Evolutionary conservation across 805 yeast genomes (phyloP), one percentile per base, ranked within the genome.

Genomic region (Teunomyces tritomae): DNA sequence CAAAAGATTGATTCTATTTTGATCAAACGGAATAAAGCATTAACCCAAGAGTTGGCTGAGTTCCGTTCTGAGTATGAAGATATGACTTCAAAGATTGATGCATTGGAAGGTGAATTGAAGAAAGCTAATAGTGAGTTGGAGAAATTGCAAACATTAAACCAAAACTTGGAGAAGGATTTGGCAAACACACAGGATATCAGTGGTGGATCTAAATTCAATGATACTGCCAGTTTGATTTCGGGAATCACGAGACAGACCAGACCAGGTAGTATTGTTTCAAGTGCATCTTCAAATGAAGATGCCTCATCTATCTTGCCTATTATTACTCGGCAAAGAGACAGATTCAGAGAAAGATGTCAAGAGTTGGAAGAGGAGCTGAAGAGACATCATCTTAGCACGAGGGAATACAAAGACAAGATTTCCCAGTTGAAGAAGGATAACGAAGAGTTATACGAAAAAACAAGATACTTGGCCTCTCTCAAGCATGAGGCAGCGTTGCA

Each of bases 241-340:
- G 84, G 85, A 4, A 70, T 73, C 26, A 68, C 76, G 11, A 65
- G 74, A 49, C 54, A 58, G 39, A 58, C 67, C 3, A 49, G 62
- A 16, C 62, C 57, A 32, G 65, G 65, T 8, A 50, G 55, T 27
- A 48, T 48, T 9, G 39, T 40, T 5, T 43, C 57, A 56, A 57
- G 50, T 8, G 17, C 34, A 11, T 7, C 20, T 1, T 24, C 29
- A 4, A 54, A 56, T 8, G 54, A 52, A 8, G 66, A 61, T 35
- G 80, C 78, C 45, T 59, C 73, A 9, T 77, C 83, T 3, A 80
- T 91, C 27, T 66, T 92, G 44, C 95, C 96, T 1, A 89, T 92
- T 45, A 82, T 94, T 27, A 90, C 97, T 10, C 91, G 92, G 61
- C 99, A 92, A 70, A 82, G 99, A 63, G 99, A 92, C 65, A 74